Conservation (phyloP, 1,139 yeast genomes). For the Sugiyamaella xylanicola region DNA sequence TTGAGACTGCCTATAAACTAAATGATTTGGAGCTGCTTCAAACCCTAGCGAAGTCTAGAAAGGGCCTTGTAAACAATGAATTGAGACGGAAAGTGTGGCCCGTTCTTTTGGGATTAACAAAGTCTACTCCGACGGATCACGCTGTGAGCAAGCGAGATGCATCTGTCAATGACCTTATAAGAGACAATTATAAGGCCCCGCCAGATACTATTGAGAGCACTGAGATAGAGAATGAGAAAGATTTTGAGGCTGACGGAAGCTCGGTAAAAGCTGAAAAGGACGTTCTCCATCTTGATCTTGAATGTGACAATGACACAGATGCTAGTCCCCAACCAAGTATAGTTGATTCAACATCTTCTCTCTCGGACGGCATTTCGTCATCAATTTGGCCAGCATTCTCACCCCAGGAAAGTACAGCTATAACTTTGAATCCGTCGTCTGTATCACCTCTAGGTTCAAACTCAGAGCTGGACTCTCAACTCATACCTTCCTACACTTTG, state of each 20-base stretch:
- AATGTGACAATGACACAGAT: too few relatives aligned
- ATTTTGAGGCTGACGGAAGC: background rate
- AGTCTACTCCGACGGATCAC: background rate
- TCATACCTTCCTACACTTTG: background rate
- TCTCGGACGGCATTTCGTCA: background rate
- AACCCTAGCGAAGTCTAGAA: constrained; percentile 49
- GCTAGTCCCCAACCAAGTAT: too few relatives aligned
- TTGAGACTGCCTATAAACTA: constrained; percentile 46
- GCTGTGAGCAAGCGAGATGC: background rate
- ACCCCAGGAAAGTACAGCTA: background rate
- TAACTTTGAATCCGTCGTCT: background rate
- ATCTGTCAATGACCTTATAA: background rate
- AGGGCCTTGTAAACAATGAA: constrained; percentile 51
- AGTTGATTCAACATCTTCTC: too few relatives aligned
- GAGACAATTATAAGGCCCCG: background rate
- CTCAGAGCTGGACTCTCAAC: background rate
- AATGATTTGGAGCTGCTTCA: constrained; percentile 38
- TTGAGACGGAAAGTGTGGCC: constrained; percentile 41
- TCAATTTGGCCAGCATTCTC: background rate
- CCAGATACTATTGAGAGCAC: background rate
- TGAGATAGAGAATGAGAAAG: background rate
- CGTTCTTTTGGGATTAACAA: constrained; percentile 6
- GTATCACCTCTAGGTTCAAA: background rate
- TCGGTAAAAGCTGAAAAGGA: background rate
- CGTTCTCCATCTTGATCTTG: too few relatives aligned